Evolutionary conservation across 2,329 filamentous ascomycete species (phyloP).

Genomic region (Penicillium brevicompactum): DNA sequence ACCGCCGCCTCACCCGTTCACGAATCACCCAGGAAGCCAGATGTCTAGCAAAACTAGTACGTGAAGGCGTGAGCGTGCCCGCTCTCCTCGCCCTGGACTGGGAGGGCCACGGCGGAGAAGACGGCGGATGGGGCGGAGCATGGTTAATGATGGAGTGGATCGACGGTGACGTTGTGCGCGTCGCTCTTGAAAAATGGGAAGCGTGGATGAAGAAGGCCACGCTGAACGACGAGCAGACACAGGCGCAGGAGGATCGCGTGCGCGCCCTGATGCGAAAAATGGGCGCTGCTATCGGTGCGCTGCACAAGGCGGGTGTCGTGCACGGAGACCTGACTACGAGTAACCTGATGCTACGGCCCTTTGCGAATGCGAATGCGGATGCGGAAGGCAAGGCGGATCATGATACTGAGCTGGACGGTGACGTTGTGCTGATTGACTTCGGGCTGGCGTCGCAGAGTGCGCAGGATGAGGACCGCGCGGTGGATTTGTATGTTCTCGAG

Average conservation of each 20-base stretch:
- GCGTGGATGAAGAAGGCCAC: constrained; percentile 46
- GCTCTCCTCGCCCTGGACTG: constrained; percentile 71
- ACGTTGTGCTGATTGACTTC: constrained; percentile 92
- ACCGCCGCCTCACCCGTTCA: constrained; percentile 81
- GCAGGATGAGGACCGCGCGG: constrained; percentile 89
- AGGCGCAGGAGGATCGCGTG: constrained; percentile 54
- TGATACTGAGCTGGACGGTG: constrained; percentile 56
- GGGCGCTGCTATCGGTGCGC: constrained; percentile 68
- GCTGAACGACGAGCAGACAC: constrained; percentile 30
- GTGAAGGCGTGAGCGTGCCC: constrained; percentile 80
- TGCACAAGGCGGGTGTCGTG: constrained; percentile 84
- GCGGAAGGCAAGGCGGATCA: constrained; percentile 8
- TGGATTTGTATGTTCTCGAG: constrained; percentile 95
- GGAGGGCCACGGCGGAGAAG: constrained; percentile 58
- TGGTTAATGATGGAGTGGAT: constrained; percentile 89
- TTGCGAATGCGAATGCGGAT: constrained; percentile 12
- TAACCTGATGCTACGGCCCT: constrained; percentile 80
- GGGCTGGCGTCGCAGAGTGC: constrained; percentile 80
- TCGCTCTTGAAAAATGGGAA: constrained; percentile 70
- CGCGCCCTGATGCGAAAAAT: constrained; percentile 69
- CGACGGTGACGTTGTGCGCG: constrained; percentile 69
- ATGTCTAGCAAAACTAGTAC: constrained; percentile 75
- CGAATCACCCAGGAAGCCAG: constrained; percentile 87
- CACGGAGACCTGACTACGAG: constrained; percentile 97
- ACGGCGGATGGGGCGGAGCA: constrained; percentile 63